A percentile compares a stretch with the other conserved stretches of the same genome.
phyloP scores from a whole-genome alignment of 2,329 filamentous ascomycete species.

The Fusarium sp. region DNA sequence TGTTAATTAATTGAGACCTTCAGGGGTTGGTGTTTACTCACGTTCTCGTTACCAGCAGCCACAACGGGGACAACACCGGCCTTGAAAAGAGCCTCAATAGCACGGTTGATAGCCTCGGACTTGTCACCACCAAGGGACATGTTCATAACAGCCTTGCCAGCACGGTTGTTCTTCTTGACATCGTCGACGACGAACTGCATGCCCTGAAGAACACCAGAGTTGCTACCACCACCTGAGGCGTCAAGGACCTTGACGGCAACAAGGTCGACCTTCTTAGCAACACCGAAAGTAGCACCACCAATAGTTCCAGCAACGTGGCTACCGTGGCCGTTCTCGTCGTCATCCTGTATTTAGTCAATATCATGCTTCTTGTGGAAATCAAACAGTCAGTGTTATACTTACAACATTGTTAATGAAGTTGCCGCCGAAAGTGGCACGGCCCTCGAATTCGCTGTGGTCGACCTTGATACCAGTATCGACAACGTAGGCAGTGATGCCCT shows the following conservation, averaged over 20 bases:
- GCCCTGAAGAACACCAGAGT: slow-evolving; percentile 64
- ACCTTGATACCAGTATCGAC: slow-evolving; percentile 73
- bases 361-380: background rate
- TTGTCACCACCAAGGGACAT: slow-evolving; percentile 69
- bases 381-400: slow-evolving; percentile 44
- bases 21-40: slow-evolving; percentile 36
- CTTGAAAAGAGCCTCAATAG: slow-evolving; percentile 61
- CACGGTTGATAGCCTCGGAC: slow-evolving; percentile 66
- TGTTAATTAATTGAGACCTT: slow-evolving; percentile 19
- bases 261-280: slow-evolving; percentile 61
- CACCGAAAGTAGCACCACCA: slow-evolving; percentile 69
- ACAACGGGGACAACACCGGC: slow-evolving; percentile 68
- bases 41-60: slow-evolving; percentile 70
- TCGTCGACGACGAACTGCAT: slow-evolving; percentile 67
- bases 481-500: slow-evolving; percentile 71
- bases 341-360: slow-evolving; percentile 51
- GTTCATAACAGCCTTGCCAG: slow-evolving; percentile 71
- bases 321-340: slow-evolving; percentile 72
- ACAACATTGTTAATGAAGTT: slow-evolving; percentile 64
- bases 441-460: slow-evolving; percentile 67
- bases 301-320: slow-evolving; percentile 74
- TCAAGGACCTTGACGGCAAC: slow-evolving; percentile 73
- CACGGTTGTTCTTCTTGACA: slow-evolving; percentile 54
- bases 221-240: slow-evolving; percentile 53
- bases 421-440: slow-evolving; percentile 64